These are phyloP conservation scores for Paramarasmius palmivorus DNA, from an alignment of 1,284 basidiomycete genomes.

Conservation along the genomic window DNA sequence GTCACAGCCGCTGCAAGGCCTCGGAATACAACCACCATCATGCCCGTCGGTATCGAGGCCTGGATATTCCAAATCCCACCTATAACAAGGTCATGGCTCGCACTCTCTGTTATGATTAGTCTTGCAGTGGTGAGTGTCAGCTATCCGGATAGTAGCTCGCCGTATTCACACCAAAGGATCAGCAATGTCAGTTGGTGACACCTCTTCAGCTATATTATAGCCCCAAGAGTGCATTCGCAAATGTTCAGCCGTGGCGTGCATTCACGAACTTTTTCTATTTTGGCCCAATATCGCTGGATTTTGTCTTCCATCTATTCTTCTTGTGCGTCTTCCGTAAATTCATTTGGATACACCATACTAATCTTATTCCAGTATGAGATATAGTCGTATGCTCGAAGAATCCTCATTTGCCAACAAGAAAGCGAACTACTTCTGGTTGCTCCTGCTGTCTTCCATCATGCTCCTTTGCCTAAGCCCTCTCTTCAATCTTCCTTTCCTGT, in stretches of 20 bases:
- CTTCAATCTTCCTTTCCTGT: conserved; percentile 88
- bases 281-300: conserved; percentile 90
- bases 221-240: conserved; percentile 79
- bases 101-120: conserved; percentile 75
- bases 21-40: conserved; percentile 24
- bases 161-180: not conserved
- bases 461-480: conserved; percentile 82
- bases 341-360: not conserved
- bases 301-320: conserved; percentile 97
- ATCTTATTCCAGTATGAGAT: conserved; percentile 75
- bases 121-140: conserved; percentile 73
- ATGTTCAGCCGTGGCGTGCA: conserved; percentile 85
- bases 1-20: too few relatives aligned
- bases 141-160: not conserved
- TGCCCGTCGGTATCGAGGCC: conserved; percentile 80
- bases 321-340: conserved; percentile 61
- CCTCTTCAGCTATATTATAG: conserved; percentile 93
- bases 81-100: conserved; percentile 83
- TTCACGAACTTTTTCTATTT: conserved; percentile 96
- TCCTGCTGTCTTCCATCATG: conserved; percentile 79
- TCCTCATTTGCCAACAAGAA: conserved; percentile 88
- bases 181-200: conserved; percentile 92
- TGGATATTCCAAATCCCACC: conserved; percentile 90
- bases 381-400: conserved; percentile 94
- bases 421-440: conserved; percentile 94